phyloP scores from a whole-genome alignment of 2,329 filamentous ascomycete genomes.

The Metarhizium guizhouense region DNA sequence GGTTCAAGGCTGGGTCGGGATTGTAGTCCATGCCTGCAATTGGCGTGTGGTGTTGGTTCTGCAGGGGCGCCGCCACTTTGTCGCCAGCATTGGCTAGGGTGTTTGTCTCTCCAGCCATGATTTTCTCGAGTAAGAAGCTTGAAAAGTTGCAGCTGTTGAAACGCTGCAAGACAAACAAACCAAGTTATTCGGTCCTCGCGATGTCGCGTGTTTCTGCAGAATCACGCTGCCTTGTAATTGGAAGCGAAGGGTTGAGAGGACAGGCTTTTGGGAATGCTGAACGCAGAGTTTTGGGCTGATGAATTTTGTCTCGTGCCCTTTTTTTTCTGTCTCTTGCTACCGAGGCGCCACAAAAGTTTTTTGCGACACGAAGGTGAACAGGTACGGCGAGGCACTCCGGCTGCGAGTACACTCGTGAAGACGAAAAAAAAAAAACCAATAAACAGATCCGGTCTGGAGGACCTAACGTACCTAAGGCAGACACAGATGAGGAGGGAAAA shows the following conservation, averaged over 20 bases:
- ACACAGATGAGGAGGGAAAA: not conserved
- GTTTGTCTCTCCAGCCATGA: not conserved
- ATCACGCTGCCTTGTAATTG: not conserved
- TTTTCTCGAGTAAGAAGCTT: not conserved
- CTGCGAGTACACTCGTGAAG: constrained; percentile 1
- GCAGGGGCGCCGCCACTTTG: not conserved
- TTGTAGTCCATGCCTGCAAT: constrained; percentile 14
- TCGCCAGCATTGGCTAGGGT: not conserved
- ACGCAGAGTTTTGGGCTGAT: not conserved
- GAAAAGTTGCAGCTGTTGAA: constrained; percentile 1
- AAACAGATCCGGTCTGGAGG: constrained; percentile 3
- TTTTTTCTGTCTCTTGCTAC: constrained; percentile 1
- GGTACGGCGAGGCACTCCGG: constrained; percentile 2
- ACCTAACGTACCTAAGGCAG: constrained; percentile 2
- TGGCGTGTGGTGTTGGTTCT: constrained; percentile 1
- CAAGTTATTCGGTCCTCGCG: not conserved
- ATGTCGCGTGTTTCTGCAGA: not conserved
- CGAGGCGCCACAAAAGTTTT: not conserved
- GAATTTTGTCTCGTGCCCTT: not conserved
- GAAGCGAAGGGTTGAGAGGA: not conserved
- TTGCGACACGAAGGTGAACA: not conserved
- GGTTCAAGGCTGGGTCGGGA: constrained; percentile 25
- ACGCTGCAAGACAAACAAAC: not conserved
- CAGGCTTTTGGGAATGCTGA: not conserved
- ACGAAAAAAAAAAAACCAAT: not conserved